A percentile compares a stretch with the other conserved stretches of the same genome.
These are phyloP conservation scores for Malassezia obtusa DNA, from an alignment of 1,284 basidiomycete genomes.

Conservation along the genomic window DNA sequence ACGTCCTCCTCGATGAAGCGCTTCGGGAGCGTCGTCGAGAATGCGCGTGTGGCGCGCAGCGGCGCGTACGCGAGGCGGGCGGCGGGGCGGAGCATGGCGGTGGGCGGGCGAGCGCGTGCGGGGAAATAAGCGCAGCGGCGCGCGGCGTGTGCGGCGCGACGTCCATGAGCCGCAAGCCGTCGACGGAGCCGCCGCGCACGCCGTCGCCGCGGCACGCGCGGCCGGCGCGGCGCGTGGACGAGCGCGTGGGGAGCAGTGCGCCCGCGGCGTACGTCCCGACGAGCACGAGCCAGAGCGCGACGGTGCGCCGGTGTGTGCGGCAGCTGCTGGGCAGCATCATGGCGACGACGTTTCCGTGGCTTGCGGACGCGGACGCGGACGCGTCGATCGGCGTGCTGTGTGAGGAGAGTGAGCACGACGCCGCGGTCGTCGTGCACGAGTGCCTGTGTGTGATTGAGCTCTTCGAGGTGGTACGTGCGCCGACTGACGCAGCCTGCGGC, in stretches of 20 bases:
- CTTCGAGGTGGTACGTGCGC: not conserved
- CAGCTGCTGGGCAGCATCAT: not conserved
- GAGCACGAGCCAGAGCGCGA: not conserved
- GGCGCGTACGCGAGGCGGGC: not conserved
- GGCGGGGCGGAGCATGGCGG: not conserved
- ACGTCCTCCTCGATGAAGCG: constrained; percentile 16
- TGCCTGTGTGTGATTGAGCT: not conserved
- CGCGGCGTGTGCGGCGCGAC: not conserved
- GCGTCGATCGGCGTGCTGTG: not conserved
- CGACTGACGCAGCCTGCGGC: not conserved
- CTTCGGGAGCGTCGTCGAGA: not conserved
- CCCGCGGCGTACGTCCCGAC: not conserved
- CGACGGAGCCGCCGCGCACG: not conserved
- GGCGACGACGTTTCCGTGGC: not conserved
- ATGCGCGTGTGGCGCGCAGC: not conserved
- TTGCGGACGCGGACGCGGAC: not conserved
- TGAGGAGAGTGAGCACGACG: not conserved
- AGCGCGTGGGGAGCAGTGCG: too few relatives aligned
- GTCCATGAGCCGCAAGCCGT: not conserved
- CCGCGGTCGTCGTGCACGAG: not conserved
- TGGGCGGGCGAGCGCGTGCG: not conserved
- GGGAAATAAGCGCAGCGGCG: not conserved
- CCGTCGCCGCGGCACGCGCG: not conserved
- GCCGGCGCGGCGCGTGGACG: not conserved
- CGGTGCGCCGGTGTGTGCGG: not conserved